These are phyloP conservation scores for Fistulinella cinereoalba DNA, from an alignment of 1,284 basidiomycete species.

Conservation along the genomic window DNA sequence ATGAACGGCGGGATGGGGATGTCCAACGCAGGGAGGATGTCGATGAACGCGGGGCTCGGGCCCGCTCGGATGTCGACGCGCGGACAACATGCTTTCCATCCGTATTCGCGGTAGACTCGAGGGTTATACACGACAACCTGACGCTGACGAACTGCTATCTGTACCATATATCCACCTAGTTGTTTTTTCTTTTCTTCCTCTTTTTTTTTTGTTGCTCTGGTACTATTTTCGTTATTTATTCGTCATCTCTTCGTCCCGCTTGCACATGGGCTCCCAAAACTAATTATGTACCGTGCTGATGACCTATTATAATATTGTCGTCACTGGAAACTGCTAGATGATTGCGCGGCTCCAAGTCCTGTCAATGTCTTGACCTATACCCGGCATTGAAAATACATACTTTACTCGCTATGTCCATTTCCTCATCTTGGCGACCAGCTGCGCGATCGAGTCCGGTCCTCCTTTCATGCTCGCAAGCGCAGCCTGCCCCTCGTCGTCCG, in stretches of 20 bases:
- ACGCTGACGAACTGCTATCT: conserved; percentile 18
- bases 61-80: conserved; percentile 52
- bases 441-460: conserved; percentile 38
- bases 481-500: conserved; percentile 53
- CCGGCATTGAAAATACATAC: too few relatives aligned
- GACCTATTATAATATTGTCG: too few relatives aligned
- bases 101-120: conserved; percentile 47
- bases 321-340: too few relatives aligned
- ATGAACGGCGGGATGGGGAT: conserved; percentile 36
- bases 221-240: too few relatives aligned
- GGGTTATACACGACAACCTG: too few relatives aligned
- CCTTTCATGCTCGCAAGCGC: conserved; percentile 35
- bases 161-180: conserved; percentile 34
- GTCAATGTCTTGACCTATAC: too few relatives aligned
- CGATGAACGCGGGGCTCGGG: conserved; percentile 49
- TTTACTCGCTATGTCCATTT: conserved; percentile 44
- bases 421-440: conserved; percentile 49
- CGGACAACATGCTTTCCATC: conserved; percentile 60
- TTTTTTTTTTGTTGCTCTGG: too few relatives aligned
- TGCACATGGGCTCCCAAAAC: too few relatives aligned
- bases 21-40: conserved; percentile 34
- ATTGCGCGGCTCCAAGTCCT: too few relatives aligned
- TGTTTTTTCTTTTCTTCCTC: conserved; percentile 10
- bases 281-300: too few relatives aligned
- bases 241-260: too few relatives aligned